These are phyloP conservation scores for Euphorbia pulcherrima DNA, from an alignment of 345 rosid genomes.

Conservation along the genomic window DNA sequence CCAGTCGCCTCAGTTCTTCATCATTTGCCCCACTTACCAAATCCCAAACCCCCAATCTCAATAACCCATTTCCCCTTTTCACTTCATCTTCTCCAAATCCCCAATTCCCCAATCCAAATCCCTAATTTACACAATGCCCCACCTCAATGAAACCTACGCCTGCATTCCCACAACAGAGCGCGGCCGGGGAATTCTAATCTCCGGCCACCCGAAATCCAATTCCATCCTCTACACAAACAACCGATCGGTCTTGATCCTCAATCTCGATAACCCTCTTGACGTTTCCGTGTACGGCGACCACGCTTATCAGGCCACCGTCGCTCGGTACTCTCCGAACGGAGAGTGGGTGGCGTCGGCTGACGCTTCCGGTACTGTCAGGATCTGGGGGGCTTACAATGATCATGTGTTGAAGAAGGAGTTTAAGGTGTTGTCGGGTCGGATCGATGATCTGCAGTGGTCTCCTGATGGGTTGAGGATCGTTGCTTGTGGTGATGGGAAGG, in stretches of 20 bases:
- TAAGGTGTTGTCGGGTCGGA: conserved; percentile 83
- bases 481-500: conserved; percentile 92
- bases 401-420: conserved; percentile 92
- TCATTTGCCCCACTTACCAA: not conserved
- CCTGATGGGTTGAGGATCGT: conserved; percentile 92
- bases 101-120: not conserved
- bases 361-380: conserved; percentile 80
- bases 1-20: not conserved
- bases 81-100: not conserved
- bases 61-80: not conserved
- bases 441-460: conserved; percentile 99
- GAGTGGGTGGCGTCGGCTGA: conserved; percentile 99
- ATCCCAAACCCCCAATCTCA: not conserved
- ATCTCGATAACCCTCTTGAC: conserved; percentile 71
- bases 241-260: conserved; percentile 80
- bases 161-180: conserved; percentile 90
- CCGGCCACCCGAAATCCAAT: conserved; percentile 70
- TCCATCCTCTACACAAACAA: conserved; percentile 74
- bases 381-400: conserved; percentile 84
- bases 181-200: conserved; percentile 81
- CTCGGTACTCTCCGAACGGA: conserved; percentile 94
- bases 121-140: conserved; percentile 10
- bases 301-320: conserved; percentile 87
- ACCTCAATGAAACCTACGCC: conserved; percentile 61
- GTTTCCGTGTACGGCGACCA: conserved; percentile 88